These are phyloP conservation scores for Pseudocohnilembus persalinus DNA, from an alignment of 169 alveolate species.

Conservation along the genomic window DNA sequence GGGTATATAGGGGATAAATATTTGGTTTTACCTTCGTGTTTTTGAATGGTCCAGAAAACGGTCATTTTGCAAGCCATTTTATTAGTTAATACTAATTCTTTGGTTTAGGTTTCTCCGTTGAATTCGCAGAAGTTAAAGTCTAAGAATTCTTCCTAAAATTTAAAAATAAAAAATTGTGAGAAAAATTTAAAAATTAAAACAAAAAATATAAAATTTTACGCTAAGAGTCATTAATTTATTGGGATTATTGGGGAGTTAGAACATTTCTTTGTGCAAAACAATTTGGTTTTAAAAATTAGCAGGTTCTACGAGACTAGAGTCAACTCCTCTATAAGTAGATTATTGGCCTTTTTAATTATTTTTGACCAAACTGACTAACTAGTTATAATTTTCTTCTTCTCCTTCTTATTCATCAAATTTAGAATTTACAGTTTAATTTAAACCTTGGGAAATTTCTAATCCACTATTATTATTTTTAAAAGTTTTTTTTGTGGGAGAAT, in stretches of 20 bases:
- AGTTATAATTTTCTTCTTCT: too few relatives aligned
- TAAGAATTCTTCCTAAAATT: conserved; percentile 49
- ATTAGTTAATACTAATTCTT: conserved; percentile 46
- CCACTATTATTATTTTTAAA: too few relatives aligned
- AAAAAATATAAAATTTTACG: background rate
- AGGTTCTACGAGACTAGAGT: too few relatives aligned
- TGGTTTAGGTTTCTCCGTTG: conserved; percentile 44
- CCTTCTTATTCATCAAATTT: too few relatives aligned
- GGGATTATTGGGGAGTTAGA: conserved; percentile 31
- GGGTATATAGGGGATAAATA: too few relatives aligned
- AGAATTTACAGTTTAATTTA: too few relatives aligned
- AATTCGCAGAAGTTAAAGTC: conserved; percentile 61
- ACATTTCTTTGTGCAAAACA: conserved; percentile 71
- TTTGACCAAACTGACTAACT: too few relatives aligned
- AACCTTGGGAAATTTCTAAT: too few relatives aligned
- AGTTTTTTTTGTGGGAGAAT: too few relatives aligned
- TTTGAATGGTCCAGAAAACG: conserved; percentile 40
- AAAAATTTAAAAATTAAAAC: conserved; percentile 1
- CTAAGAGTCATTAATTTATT: conserved; percentile 21
- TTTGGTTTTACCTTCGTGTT: conserved; percentile 41
- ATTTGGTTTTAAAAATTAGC: conserved; percentile 47
- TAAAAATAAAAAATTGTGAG: conserved; percentile 23
- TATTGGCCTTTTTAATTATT: too few relatives aligned
- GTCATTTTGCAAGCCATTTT: conserved; percentile 53
- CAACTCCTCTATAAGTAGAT: too few relatives aligned